phyloP scores from a whole-genome alignment of 2,329 filamentous ascomycete species.

The Aspergillus spinulosporus region DNA sequence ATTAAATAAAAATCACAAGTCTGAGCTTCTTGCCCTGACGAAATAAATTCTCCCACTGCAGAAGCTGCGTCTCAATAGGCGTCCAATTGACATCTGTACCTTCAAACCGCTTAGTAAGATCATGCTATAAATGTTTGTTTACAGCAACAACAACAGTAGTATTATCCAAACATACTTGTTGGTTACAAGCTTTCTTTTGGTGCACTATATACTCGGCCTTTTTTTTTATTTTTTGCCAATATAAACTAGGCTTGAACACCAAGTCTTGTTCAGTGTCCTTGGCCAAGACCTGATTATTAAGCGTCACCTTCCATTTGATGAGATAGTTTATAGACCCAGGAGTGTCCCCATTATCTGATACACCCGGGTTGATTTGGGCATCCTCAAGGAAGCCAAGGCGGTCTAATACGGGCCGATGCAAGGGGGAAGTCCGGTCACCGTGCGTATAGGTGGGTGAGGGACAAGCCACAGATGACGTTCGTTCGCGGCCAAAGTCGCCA shows the following conservation, averaged over 20 bases:
- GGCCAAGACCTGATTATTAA: conserved; percentile 23
- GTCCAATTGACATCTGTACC: too few species aligned
- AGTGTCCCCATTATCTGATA: neutral
- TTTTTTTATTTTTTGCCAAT: conserved; percentile 24
- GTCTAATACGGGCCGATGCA: neutral
- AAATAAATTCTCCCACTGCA: too few species aligned
- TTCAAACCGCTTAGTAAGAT: too few species aligned
- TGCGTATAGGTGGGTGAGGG: neutral
- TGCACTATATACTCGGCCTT: conserved; percentile 19
- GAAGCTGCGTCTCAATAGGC: too few species aligned
- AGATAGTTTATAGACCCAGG: conserved; percentile 14
- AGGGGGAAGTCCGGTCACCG: conserved; percentile 19
- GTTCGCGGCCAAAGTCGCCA: conserved; percentile 21
- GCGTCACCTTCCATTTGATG: conserved; percentile 27
- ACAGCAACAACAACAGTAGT: conserved; percentile 8
- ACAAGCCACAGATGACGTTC: conserved; percentile 15
- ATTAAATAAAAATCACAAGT: too few species aligned
- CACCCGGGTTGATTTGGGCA: neutral
- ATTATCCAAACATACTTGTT: conserved; percentile 26
- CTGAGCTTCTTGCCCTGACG: too few species aligned
- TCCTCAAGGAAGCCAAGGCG: neutral
- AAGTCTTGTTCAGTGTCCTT: conserved; percentile 27
- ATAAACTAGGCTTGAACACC: conserved; percentile 19
- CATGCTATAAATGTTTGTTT: too few species aligned
- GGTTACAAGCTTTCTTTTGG: conserved; percentile 22